A percentile compares a stretch with the other conserved stretches of the same genome.
Conservation (phyloP, 495 filamentous ascomycete genomes). For the Lepidopterella palustris region DNA sequence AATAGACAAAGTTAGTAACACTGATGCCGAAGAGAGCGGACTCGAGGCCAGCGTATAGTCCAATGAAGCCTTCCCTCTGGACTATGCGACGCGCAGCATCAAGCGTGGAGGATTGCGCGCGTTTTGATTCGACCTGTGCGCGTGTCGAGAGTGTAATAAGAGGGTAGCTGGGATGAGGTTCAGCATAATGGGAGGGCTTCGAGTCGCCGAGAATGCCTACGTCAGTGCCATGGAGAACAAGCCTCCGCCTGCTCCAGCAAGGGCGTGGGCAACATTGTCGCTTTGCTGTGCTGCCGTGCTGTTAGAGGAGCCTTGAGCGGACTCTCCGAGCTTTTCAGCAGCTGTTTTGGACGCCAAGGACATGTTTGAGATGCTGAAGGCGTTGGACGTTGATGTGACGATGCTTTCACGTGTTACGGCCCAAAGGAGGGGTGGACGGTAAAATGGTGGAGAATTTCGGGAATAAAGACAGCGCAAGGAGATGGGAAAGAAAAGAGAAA, state of each 20-base stretch:
- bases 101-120: constrained; percentile 72
- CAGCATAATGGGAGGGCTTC: constrained; percentile 18
- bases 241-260: constrained; percentile 81
- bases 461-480: neutral
- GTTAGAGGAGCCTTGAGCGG: constrained; percentile 35
- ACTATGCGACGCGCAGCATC: constrained; percentile 81
- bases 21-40: constrained; percentile 95
- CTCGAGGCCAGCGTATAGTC: constrained; percentile 82
- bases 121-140: constrained; percentile 94
- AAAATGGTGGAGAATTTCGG: constrained; percentile 1
- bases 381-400: neutral
- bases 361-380: constrained; percentile 10
- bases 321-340: constrained; percentile 24
- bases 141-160: constrained; percentile 96
- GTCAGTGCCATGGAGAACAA: constrained; percentile 93
- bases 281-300: constrained; percentile 60
- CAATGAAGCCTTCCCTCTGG: constrained; percentile 77
- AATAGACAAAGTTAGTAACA: constrained; percentile 99
- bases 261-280: constrained; percentile 85
- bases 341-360: constrained; percentile 8
- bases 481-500: neutral
- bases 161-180: constrained; percentile 61
- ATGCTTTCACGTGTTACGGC: constrained; percentile 4
- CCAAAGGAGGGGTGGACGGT: constrained; percentile 15
- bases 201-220: constrained; percentile 43